Base-by-base conservation (phyloP, 2,329 filamentous ascomycete species). In the Zasmidium citrigriseum region DNA sequence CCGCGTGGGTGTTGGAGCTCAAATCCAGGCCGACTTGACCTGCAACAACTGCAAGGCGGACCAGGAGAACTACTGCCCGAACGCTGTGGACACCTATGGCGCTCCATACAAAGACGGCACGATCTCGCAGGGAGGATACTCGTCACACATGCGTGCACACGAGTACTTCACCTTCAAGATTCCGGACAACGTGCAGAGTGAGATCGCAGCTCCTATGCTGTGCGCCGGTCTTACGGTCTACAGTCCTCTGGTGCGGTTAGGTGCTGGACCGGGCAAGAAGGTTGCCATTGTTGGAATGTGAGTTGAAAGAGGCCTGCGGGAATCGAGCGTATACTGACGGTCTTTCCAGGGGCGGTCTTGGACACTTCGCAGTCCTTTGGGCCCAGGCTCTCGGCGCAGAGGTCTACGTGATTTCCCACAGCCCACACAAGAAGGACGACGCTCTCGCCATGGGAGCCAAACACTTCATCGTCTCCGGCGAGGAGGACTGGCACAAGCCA, bases 141-240 rank as follows among this genome's bases (percentile, higher is more conserved):
- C 84, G 3, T 85, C 82, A 54, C 85, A 91, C 71, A 82, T 91
- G 20, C 83, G 89, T 64, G 85, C 87, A 1, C 89, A 93, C 75
- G 88, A 93, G 76, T 89, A 92, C 78, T 93, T 84, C 69, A 81
- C 81, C 18, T 86, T 86, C 76, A 88, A 89, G 69, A 93, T 96
- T 63, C 91, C 91, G 34, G 89, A 92, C 27, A 84, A 80, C 53
- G 82, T 96, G 47, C 73, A 80, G 63, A 78, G 74, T 58, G 72
- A 73, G 22, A 76, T 87, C 52, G 89, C 87, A 1, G 91, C 90
- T 10, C 68, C 68, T 18, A 91, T 93, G 89, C 82, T 95, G 66
- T 96, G 91, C 75, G 91, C 90, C 44, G 91, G 91, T 63, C 81
- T 96, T 64, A 96, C 91, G 2, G 86, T 86, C 59, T 96, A 87